phyloP scores from a whole-genome alignment of 2,329 filamentous ascomycete genomes.

The Fusarium aywerte region DNA sequence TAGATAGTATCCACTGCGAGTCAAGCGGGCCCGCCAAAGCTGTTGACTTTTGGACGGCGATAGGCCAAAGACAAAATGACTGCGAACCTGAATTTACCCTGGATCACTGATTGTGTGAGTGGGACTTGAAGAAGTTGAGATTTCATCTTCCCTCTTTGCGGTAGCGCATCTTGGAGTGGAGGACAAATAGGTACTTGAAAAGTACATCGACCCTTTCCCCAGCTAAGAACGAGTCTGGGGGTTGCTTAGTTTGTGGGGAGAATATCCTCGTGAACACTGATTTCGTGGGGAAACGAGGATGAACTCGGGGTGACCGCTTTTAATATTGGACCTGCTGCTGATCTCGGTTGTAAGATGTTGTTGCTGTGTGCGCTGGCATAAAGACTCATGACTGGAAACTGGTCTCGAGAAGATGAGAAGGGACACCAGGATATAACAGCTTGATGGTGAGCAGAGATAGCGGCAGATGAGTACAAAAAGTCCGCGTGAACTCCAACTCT shows the following conservation, averaged over 20 bases:
- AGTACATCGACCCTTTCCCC: slow-evolving; percentile 18
- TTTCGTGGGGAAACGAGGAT: slow-evolving; percentile 27
- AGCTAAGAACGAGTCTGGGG: slow-evolving; percentile 3
- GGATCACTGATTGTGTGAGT: slow-evolving; percentile 26
- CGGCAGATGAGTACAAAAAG: slow-evolving; percentile 5
- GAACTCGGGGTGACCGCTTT: slow-evolving; percentile 8
- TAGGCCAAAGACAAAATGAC: slow-evolving; percentile 32
- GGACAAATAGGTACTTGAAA: slow-evolving; percentile 23
- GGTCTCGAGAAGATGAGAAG: background rate
- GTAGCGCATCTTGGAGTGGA: slow-evolving; percentile 24
- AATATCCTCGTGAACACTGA: slow-evolving; percentile 16
- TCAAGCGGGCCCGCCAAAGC: slow-evolving; percentile 28
- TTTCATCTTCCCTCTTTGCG: slow-evolving; percentile 27
- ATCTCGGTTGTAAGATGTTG: background rate
- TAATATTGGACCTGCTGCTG: slow-evolving; percentile 18
- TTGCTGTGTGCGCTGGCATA: background rate
- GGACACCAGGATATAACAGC: background rate
- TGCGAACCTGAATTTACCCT: slow-evolving; percentile 26
- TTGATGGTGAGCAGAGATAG: background rate
- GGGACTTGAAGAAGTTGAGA: slow-evolving; percentile 26
- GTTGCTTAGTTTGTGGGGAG: slow-evolving; percentile 27
- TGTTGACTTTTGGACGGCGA: slow-evolving; percentile 31
- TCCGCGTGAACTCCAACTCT: slow-evolving; percentile 10
- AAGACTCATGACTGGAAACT: slow-evolving; percentile 1
- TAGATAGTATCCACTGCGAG: slow-evolving; percentile 33